Evolutionary conservation across 148 eudicot genomes (phyloP).

Genomic region (Suaeda aralocaspica): DNA sequence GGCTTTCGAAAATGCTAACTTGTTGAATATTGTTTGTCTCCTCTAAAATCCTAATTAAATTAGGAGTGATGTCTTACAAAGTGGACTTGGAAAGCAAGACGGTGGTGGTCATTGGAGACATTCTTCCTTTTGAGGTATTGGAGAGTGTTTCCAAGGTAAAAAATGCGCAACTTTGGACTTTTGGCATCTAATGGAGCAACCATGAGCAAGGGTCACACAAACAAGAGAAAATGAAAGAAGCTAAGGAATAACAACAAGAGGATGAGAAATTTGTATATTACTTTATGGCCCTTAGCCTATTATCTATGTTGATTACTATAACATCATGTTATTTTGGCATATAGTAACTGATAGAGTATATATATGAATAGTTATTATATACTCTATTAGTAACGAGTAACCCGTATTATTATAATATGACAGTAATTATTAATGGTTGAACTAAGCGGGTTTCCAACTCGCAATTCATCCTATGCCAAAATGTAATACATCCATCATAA

Average conservation of each 20-base stretch:
- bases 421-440: too few relatives aligned
- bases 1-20: conserved; percentile 5
- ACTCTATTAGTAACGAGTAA: not conserved
- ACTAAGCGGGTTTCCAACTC: too few relatives aligned
- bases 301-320: not conserved
- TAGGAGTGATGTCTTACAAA: conserved; percentile 83
- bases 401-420: too few relatives aligned
- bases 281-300: not conserved
- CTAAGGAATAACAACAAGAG: not conserved
- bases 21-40: not conserved
- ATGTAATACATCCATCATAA: conserved; percentile 8
- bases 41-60: not conserved
- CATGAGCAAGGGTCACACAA: not conserved
- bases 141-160: conserved; percentile 81
- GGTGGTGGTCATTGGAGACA: conserved; percentile 88
- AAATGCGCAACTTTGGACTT: conserved; percentile 65
- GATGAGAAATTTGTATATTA: conserved; percentile 23
- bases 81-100: conserved; percentile 82
- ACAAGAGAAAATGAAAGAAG: not conserved
- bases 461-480: conserved; percentile 9
- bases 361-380: too few relatives aligned
- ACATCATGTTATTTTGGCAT: not conserved
- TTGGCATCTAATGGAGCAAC: conserved; percentile 20
- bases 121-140: conserved; percentile 73
- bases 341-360: too few relatives aligned